A percentile compares a stretch with the other conserved stretches of the same genome.
phyloP scores from a whole-genome alignment of 2,329 filamentous ascomycete genomes.

The Leptographium galeiforme region DNA sequence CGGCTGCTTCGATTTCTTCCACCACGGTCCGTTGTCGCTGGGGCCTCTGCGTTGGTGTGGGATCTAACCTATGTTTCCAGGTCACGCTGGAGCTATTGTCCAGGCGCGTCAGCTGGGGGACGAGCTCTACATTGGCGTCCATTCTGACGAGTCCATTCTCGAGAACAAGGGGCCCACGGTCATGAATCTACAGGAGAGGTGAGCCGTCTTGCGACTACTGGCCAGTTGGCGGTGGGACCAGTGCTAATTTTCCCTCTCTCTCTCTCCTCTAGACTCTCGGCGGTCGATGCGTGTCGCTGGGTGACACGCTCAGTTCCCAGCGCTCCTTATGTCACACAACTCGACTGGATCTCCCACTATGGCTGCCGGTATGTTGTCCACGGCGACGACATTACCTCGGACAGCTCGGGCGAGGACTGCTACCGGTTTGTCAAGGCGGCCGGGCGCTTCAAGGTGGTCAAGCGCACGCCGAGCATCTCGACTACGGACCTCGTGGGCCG shows the following conservation, averaged over 20 bases:
- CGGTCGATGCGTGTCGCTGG: constrained; percentile 92
- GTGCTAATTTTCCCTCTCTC: constrained; percentile 1
- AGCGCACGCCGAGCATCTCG: constrained; percentile 88
- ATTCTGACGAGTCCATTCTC: constrained; percentile 89
- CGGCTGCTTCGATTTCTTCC: constrained; percentile 98
- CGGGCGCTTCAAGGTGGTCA: constrained; percentile 89
- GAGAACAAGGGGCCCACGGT: constrained; percentile 97
- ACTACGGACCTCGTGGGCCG: constrained; percentile 96
- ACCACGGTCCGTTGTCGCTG: constrained; percentile 55
- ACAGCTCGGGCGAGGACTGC: constrained; percentile 86
- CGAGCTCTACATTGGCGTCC: constrained; percentile 82
- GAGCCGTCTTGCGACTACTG: constrained; percentile 6
- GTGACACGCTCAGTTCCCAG: constrained; percentile 69
- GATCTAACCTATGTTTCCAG: constrained; percentile 26
- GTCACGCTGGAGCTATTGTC: constrained; percentile 92
- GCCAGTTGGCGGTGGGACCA: too few species aligned
- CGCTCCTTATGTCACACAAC: constrained; percentile 87
- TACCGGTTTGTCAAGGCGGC: constrained; percentile 96
- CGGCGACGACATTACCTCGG: constrained; percentile 34
- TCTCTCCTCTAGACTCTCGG: constrained; percentile 50
- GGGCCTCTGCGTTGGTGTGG: not conserved
- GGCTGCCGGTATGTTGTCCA: constrained; percentile 67
- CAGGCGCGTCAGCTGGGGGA: constrained; percentile 85
- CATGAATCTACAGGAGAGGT: constrained; percentile 86
- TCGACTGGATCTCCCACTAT: constrained; percentile 90